Percentiles rank a stretch among this genome's conserved stretches.
Conservation (phyloP, 495 filamentous ascomycete species). For the Penicillium canescens region DNA sequence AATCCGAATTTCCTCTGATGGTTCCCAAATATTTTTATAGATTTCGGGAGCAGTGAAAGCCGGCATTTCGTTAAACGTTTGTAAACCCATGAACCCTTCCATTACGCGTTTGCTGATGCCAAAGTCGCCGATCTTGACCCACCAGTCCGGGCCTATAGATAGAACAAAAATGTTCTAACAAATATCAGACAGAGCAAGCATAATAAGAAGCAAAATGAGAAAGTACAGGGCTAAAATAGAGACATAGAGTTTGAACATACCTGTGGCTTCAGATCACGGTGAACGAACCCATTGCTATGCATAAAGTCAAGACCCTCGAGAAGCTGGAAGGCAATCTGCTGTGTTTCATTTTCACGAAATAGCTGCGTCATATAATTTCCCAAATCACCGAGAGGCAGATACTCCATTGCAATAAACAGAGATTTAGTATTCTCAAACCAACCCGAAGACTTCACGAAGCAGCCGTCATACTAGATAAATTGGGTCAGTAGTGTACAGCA, state of each 20-base stretch:
- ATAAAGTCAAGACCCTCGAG: conserved; percentile 26
- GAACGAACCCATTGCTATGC: conserved; percentile 24
- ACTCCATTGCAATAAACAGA: conserved; percentile 31
- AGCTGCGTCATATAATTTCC: conserved; percentile 1
- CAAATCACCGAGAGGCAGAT: conserved; percentile 21
- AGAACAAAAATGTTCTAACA: conserved; percentile 36
- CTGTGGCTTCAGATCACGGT: conserved; percentile 29
- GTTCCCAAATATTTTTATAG: neutral
- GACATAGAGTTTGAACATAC: neutral
- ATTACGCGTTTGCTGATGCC: conserved; percentile 44
- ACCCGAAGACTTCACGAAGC: conserved; percentile 1
- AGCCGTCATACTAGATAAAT: neutral
- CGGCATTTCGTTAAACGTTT: conserved; percentile 30
- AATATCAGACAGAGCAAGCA: no score
- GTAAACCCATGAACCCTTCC: conserved; percentile 15
- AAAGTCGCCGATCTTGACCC: conserved; percentile 55
- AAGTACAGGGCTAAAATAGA: no score
- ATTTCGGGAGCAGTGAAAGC: conserved; percentile 44
- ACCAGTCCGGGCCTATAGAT: conserved; percentile 24
- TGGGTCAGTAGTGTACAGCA: no score
- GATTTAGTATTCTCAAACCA: conserved; percentile 14
- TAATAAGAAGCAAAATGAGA: no score
- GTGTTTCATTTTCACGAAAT: conserved; percentile 18
- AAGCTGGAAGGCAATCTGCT: conserved; percentile 18
- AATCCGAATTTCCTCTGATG: no score